phyloP scores from a whole-genome alignment of 176 grass and related monocot genomes.

The Oryza punctata region DNA sequence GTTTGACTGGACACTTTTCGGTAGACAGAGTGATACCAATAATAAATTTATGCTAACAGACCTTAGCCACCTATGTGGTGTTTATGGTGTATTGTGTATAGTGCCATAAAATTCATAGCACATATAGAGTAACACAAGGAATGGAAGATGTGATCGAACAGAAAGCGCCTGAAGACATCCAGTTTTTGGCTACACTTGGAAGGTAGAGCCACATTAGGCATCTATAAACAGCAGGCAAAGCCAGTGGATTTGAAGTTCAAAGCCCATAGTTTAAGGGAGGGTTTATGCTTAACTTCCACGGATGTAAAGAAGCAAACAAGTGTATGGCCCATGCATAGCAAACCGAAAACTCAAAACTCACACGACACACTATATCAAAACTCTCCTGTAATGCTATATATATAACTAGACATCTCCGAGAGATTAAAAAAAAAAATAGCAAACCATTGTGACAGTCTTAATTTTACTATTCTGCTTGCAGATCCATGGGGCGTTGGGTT shows the following conservation, averaged over 20 bases:
- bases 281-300: background rate
- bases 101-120: too few species aligned
- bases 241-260: background rate
- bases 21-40: too few species aligned
- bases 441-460: background rate
- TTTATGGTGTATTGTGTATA: too few species aligned
- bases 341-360: background rate
- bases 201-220: background rate
- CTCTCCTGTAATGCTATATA: background rate
- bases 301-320: background rate
- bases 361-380: background rate
- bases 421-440: background rate
- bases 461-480: background rate
- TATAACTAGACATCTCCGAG: background rate
- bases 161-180: background rate
- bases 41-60: too few species aligned
- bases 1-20: too few species aligned
- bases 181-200: background rate
- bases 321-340: background rate
- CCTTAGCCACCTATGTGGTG: too few species aligned
- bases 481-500: conserved; percentile 30
- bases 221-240: background rate
- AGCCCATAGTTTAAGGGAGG: background rate
- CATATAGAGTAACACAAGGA: too few species aligned
- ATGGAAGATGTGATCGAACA: background rate